Base-by-base conservation (phyloP, 768 basidiomycete species). In the Mycena maculata region DNA sequence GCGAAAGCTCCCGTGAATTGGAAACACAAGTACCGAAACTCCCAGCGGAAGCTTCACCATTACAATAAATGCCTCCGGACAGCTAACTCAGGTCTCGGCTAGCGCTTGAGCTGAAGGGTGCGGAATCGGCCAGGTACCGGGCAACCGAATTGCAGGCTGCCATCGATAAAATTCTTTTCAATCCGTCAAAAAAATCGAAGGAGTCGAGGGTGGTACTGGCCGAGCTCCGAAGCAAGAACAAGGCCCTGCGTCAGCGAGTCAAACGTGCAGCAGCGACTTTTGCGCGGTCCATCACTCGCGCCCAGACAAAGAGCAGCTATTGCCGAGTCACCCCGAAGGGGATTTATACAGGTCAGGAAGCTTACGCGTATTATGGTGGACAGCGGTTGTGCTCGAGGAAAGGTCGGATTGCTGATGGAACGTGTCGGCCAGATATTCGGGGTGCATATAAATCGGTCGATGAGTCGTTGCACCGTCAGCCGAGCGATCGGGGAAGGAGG, bases 391-490 rank as follows among this genome's bases (percentile, higher is more conserved):
- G 41, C 55, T 9, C 55, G 28, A 25, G 41, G 20, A 5, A 57
- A 57, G 25, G 41, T 57, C 27, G 55, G 55, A 5, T 15, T 28
- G 20, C 20, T 57, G 20, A 57, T 57, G 55, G 28, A 30, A 31
- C 55, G 16, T 2, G 31, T 57, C 5, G 55, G 41, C 4, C 28
- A n/a, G 2, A 31, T 57, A 2, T 57, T 44, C 20, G 41, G 55
- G 15, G 28, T 57, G 23, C 39, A 31, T 10, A 33, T 73, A 11
- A 45, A 68, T 44, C 28, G 56, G 18, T 20, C 8, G 11, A 71
- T 75, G 65, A 65, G 67, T 56, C 30, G 27, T 11, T 38, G 71
- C 3, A 72, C 73, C 15, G 71, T 74, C 18, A 16, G 54, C 12
- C 57, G 73, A 6, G 67, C 65, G 4, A 41, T 65, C 18, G 1